phyloP scores from a whole-genome alignment of 495 filamentous ascomycete species.

The Oleoguttula mirabilis region DNA sequence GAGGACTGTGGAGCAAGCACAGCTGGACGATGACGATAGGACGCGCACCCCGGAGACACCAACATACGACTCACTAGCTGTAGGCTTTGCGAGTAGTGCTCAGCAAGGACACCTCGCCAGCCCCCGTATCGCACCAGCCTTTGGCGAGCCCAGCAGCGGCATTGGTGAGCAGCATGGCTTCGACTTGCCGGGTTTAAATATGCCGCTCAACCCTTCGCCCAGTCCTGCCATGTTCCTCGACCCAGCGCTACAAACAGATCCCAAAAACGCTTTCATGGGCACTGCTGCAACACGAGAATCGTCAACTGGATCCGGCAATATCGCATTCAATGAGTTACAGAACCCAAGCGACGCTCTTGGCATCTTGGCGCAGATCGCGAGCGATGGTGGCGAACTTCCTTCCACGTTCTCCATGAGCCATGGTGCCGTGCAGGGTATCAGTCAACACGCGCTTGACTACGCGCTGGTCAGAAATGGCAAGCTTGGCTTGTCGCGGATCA shows the following conservation, averaged over 20 bases:
- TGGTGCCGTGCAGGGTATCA: neutral
- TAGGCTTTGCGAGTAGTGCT: no score
- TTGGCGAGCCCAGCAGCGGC: neutral
- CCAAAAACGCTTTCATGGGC: constrained; percentile 4
- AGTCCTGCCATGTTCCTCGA: constrained; percentile 13
- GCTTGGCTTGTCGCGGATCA: constrained; percentile 38
- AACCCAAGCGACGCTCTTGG: constrained; percentile 39
- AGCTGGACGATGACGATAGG: constrained; percentile 22
- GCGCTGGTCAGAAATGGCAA: constrained; percentile 39
- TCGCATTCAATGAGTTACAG: constrained; percentile 32
- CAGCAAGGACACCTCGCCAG: no score
- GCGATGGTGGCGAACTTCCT: constrained; percentile 21
- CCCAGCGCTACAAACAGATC: constrained; percentile 8
- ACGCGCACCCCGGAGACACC: no score
- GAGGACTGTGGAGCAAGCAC: constrained; percentile 4
- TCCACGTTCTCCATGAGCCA: neutral
- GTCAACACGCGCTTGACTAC: constrained; percentile 31
- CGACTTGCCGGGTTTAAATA: no score
- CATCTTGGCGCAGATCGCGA: constrained; percentile 37
- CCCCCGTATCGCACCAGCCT: neutral
- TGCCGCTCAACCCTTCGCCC: constrained; percentile 4
- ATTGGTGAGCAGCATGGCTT: no score
- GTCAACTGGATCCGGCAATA: constrained; percentile 26
- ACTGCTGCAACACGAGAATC: constrained; percentile 26
- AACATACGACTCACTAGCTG: no score